Evolutionary conservation across 1,284 basidiomycete species (phyloP).

Genomic region (Termitomyces sp.): DNA sequence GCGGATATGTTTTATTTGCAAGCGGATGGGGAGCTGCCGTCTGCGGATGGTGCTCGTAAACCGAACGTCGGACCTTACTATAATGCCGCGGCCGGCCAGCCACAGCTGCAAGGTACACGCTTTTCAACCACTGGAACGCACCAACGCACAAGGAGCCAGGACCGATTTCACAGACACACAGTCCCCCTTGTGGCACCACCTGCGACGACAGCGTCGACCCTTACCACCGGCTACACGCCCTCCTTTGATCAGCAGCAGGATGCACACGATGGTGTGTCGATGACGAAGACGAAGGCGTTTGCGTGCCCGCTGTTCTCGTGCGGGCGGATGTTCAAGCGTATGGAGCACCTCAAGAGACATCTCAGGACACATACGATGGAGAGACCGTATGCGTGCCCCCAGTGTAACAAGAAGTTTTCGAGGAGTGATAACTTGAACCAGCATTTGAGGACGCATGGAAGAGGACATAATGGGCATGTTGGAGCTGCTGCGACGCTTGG

Average conservation of each 20-base stretch:
- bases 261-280: slow-evolving; percentile 10
- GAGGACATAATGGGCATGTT: slow-evolving; percentile 27
- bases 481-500: slow-evolving; percentile 17
- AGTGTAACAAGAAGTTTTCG: slow-evolving; percentile 77
- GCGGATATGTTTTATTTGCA: slow-evolving; percentile 62
- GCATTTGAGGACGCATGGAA: slow-evolving; percentile 74
- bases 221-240: neutral
- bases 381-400: slow-evolving; percentile 69
- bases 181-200: slow-evolving; percentile 16
- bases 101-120: slow-evolving; percentile 22
- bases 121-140: slow-evolving; percentile 9
- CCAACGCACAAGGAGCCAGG: slow-evolving; percentile 18
- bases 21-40: slow-evolving; percentile 48
- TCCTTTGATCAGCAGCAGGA: slow-evolving; percentile 12
- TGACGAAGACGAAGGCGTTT: slow-evolving; percentile 55
- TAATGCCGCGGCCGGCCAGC: slow-evolving; percentile 7
- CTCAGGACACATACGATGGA: slow-evolving; percentile 88
- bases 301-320: slow-evolving; percentile 79
- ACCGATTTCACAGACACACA: slow-evolving; percentile 20
- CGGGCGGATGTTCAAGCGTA: slow-evolving; percentile 79
- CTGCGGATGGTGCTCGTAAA: slow-evolving; percentile 25
- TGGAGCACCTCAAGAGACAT: slow-evolving; percentile 86
- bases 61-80: slow-evolving; percentile 19
- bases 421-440: slow-evolving; percentile 83
- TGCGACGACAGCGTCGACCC: slow-evolving; percentile 4